These are phyloP conservation scores for Pyrus betulifolia DNA, from an alignment of 306 rosid genomes.

Conservation along the genomic window DNA sequence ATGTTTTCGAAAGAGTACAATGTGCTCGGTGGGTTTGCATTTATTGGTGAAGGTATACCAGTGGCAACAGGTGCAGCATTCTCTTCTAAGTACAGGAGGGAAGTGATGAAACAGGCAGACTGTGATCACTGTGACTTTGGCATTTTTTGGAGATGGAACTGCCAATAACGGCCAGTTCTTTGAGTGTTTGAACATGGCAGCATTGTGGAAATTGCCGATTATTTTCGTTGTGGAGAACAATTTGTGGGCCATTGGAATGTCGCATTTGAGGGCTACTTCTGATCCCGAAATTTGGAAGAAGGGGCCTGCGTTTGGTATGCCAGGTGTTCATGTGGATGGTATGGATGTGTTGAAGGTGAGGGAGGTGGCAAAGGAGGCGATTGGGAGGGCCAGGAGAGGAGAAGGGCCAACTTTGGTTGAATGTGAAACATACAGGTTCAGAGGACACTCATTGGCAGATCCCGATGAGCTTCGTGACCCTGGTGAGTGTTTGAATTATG, in stretches of 20 bases:
- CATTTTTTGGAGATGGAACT: constrained; percentile 96
- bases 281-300: constrained; percentile 99
- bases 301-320: constrained; percentile 98
- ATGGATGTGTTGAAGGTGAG: constrained; percentile 99
- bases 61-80: constrained; percentile 97
- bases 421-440: constrained; percentile 94
- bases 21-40: constrained; percentile 88
- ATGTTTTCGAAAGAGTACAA: constrained; percentile 95
- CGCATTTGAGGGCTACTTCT: constrained; percentile 89
- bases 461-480: constrained; percentile 99
- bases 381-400: constrained; percentile 93
- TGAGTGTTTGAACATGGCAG: constrained; percentile 98
- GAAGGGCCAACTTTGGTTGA: constrained; percentile 96
- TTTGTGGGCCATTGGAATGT: constrained; percentile 99
- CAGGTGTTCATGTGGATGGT: constrained; percentile 96
- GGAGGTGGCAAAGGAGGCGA: constrained; percentile 93
- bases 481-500: constrained; percentile 46
- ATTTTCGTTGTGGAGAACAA: constrained; percentile 96
- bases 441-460: constrained; percentile 99
- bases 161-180: constrained; percentile 94
- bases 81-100: constrained; percentile 72
- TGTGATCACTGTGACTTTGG: constrained; percentile 74
- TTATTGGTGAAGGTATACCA: constrained; percentile 98
- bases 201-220: constrained; percentile 94
- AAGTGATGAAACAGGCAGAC: constrained; percentile 62